Base-by-base conservation (phyloP, 2,329 filamentous ascomycete genomes). In the Neonectria magnoliae region DNA sequence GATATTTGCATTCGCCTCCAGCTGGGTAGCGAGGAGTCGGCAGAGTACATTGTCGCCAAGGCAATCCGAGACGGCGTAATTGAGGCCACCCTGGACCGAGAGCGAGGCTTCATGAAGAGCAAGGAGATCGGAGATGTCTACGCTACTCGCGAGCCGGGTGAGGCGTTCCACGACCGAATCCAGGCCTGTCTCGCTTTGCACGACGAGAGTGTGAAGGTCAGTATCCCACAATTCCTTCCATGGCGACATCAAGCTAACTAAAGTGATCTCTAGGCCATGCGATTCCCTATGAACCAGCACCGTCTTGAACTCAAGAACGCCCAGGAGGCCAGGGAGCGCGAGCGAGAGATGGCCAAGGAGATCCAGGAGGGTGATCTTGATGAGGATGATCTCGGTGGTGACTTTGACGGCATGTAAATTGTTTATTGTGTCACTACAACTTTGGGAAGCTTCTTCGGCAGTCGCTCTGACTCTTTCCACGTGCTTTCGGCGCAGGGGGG, bases 271-370 rank as follows among this genome's bases (percentile, higher is more conserved):
- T 51, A 95, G 93, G 95, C 96, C 27, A 99, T 99, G 96, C 90
- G 96, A 60, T 99, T 98, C 82, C 96, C 96, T 2, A 98, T 98
- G 95, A 98, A 99, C 84, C 96, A 98, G 81, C 96, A 99, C 81
- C 90, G 96, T 18, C 86, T 98, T 60, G 96, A 99, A 81, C 87
- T 99, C 60, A 98, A 98, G 88, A 98, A 97, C 75, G 96, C 96
- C 0, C 95, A 98, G 80, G 97, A 99, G 81, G 96, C 96, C n/a
- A 88, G 96, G 55, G 96, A 99, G 80, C 88, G 96, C 20, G 96
- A 99, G 84, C 88, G 96, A 18, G 96, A 99, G 82, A 89, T 99
- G 85, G 96, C 94, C 68, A 98, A 98, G 86, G 96, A 99, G 85
- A 98, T 99, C 77, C 93, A 97, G 81, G 96, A 98, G 71, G 96